These are phyloP conservation scores for Pyrenochaeta sp. DNA, from an alignment of 2,329 filamentous ascomycete species.

Conservation along the genomic window DNA sequence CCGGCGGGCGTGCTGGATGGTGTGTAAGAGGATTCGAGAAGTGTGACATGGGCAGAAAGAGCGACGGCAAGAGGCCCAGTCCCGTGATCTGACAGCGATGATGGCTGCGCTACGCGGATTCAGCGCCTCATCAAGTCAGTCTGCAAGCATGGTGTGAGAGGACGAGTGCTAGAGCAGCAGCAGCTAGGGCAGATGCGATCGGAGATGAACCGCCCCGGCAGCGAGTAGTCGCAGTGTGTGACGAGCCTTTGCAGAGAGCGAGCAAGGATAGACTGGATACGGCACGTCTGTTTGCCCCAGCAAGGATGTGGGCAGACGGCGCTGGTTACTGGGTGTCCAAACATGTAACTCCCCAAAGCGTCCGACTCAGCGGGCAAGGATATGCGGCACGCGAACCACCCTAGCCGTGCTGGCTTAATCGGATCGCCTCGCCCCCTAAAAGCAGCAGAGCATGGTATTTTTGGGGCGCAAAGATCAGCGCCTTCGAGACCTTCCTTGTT, in stretches of 20 bases:
- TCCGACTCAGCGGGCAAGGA: conserved; percentile 24
- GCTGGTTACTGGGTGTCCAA: conserved; percentile 20
- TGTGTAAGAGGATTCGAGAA: conserved; percentile 28
- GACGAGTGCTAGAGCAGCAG: conserved; percentile 27
- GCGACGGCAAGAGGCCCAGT: conserved; percentile 25
- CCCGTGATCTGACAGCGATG: conserved; percentile 41
- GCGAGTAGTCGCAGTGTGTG: conserved; percentile 36
- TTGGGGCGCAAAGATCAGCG: conserved; percentile 15
- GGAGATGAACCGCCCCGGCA: conserved; percentile 48
- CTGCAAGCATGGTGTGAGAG: conserved; percentile 37
- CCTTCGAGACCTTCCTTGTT: conserved; percentile 6
- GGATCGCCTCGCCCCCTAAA: conserved; percentile 22
- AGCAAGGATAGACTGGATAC: conserved; percentile 22
- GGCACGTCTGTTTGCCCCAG: conserved; percentile 30
- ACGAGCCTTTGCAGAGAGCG: conserved; percentile 29
- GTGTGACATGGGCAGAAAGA: conserved; percentile 34
- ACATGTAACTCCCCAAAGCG: conserved; percentile 26
- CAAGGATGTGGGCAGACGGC: conserved; percentile 19
- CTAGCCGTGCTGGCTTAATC: conserved; percentile 30
- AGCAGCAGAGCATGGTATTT: conserved; percentile 4
- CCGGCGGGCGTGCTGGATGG: conserved; percentile 17
- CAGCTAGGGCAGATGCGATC: conserved; percentile 46
- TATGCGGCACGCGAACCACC: conserved; percentile 30
- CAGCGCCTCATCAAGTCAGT: conserved; percentile 28
- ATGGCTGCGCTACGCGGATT: conserved; percentile 24